Evolutionary conservation across 441 rosid species (phyloP).

Genomic region (Pelargonium australe): DNA sequence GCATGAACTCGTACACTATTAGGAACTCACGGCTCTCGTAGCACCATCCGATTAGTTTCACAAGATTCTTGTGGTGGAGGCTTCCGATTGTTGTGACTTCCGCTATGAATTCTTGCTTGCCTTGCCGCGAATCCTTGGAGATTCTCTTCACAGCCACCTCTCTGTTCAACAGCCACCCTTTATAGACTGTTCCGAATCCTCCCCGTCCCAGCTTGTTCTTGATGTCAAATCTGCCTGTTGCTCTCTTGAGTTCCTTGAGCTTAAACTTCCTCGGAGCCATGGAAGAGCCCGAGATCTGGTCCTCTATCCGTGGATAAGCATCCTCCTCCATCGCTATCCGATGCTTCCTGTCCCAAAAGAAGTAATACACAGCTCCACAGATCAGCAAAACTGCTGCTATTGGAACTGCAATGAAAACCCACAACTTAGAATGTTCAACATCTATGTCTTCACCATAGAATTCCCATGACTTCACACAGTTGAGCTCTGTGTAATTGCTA

Average conservation of each 20-base stretch:
- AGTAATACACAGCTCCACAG: background rate
- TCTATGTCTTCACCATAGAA: conserved; percentile 32
- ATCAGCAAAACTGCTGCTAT: conserved; percentile 11
- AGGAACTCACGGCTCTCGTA: conserved; percentile 45
- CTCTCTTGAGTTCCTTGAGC: conserved; percentile 44
- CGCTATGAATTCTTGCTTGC: conserved; percentile 64
- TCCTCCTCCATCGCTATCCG: conserved; percentile 20
- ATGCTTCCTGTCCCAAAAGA: conserved; percentile 26
- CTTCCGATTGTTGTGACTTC: conserved; percentile 73
- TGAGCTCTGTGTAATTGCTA: conserved; percentile 35
- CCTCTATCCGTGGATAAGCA: conserved; percentile 35
- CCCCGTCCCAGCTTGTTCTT: conserved; percentile 62
- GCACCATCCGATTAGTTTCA: conserved; percentile 69
- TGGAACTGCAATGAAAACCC: conserved; percentile 34
- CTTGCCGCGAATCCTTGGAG: conserved; percentile 52
- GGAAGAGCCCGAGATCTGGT: conserved; percentile 36
- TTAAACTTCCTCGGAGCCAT: conserved; percentile 46
- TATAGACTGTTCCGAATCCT: conserved; percentile 67
- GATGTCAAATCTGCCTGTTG: conserved; percentile 43
- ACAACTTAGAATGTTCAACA: conserved; percentile 16
- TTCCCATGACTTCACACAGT: conserved; percentile 50
- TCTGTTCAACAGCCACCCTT: conserved; percentile 40
- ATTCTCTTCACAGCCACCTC: conserved; percentile 62
- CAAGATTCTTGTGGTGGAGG: conserved; percentile 53
- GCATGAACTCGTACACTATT: conserved; percentile 58